Evolutionary conservation across 257 asterid species (phyloP).

Genomic region (Dorcoceras hygrometricum): DNA sequence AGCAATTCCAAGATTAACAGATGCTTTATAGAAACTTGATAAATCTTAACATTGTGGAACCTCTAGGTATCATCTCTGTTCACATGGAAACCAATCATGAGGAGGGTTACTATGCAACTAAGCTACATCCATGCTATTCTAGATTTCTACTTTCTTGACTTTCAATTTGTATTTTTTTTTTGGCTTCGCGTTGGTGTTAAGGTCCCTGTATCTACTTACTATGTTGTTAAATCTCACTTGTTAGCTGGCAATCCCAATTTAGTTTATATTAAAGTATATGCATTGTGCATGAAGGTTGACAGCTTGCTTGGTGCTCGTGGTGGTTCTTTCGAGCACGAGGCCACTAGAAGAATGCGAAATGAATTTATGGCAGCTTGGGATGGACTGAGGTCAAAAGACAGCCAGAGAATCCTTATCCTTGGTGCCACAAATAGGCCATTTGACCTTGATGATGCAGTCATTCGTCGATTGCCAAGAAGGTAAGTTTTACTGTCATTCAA

Average conservation of each 20-base stretch:
- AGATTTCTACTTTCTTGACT: background rate
- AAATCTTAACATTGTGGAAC: background rate
- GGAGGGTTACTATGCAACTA: background rate
- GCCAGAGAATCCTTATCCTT: slow-evolving; percentile 88
- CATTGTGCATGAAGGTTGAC: slow-evolving; percentile 65
- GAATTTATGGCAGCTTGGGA: slow-evolving; percentile 99
- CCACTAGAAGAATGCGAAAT: slow-evolving; percentile 96
- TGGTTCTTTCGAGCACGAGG: slow-evolving; percentile 95
- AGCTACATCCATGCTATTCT: background rate
- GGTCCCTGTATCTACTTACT: background rate
- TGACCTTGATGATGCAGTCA: slow-evolving; percentile 99
- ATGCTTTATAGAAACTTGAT: background rate
- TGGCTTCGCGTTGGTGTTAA: background rate
- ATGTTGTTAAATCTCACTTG: no score
- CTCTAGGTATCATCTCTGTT: background rate
- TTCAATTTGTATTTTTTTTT: no score
- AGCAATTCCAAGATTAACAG: background rate
- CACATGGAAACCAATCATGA: background rate
- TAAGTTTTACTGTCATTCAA: slow-evolving; percentile 9
- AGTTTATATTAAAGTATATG: background rate
- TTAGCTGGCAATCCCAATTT: background rate
- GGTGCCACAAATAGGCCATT: slow-evolving; percentile 99
- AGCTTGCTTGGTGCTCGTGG: slow-evolving; percentile 99
- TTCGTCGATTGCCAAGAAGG: slow-evolving; percentile 98
- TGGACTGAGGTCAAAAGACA: slow-evolving; percentile 93